phyloP scores from a whole-genome alignment of 257 asterid genomes.

The Hygrophila difformis region DNA sequence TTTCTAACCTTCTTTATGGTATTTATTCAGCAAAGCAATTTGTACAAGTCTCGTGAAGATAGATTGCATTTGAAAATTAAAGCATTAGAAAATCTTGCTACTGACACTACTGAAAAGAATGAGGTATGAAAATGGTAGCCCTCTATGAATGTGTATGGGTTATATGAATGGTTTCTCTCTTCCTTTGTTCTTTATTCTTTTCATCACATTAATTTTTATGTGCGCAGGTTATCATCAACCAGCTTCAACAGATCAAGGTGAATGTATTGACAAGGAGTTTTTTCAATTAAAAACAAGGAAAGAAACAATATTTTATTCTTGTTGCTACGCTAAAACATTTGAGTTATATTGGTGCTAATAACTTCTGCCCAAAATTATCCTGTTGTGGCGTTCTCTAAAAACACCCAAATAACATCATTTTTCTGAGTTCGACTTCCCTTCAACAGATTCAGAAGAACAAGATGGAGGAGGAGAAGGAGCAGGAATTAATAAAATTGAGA shows the following conservation, averaged over 20 bases:
- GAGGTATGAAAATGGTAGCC: constrained; percentile 43
- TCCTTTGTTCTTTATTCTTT: neutral
- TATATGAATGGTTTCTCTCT: constrained; percentile 6
- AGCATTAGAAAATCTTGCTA: constrained; percentile 73
- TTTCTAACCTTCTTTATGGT: constrained; percentile 12
- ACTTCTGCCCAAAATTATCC: no score
- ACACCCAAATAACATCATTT: constrained; percentile 5
- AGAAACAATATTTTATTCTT: no score
- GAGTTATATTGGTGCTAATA: no score
- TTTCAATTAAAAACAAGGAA: constrained; percentile 1
- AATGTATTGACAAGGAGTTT: constrained; percentile 15
- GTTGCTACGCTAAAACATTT: no score
- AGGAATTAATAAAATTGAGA: constrained; percentile 45
- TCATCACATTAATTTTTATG: constrained; percentile 11
- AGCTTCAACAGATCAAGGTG: constrained; percentile 40
- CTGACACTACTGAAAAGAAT: constrained; percentile 71
- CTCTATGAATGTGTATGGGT: constrained; percentile 8
- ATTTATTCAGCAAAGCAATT: constrained; percentile 62
- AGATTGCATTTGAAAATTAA: constrained; percentile 54
- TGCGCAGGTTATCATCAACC: constrained; percentile 55
- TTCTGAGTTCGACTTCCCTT: constrained; percentile 16
- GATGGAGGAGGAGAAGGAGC: constrained; percentile 59
- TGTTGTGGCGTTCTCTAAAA: no score
- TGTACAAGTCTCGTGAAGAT: constrained; percentile 76
- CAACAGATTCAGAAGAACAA: constrained; percentile 62